Evolutionary conservation across 192 early-diverging fungal species (phyloP), one percentile per base, ranked within the genome.

Genomic region (Pilaira anomala): DNA sequence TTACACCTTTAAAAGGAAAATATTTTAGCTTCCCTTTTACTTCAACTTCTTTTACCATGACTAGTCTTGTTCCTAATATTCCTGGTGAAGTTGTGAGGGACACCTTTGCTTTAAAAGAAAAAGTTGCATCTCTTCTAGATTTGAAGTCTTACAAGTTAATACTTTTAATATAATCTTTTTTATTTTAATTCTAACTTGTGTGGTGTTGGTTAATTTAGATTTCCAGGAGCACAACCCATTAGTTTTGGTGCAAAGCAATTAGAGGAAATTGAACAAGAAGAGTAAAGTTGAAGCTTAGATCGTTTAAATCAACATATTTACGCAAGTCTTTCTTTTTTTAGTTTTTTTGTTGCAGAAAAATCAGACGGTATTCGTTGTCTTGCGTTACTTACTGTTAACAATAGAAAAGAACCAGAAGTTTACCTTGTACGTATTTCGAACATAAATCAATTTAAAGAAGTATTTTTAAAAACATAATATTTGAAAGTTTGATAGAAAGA

Each of bases 281-380:
- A 88, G 84, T 86, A 82, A 76, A 41, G n/a, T n/a, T n/a, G n/a
- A n/a, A n/a, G n/a, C n/a, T n/a, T n/a, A n/a, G n/a, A n/a, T n/a
- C 3, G 11, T 21, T 16, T 29, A 44, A 24, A 14, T 25, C 24
- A 50, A 3, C 4, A 2, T 49, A 13, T n/a, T n/a, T n/a, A 33
- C 46, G 39, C 33, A 22, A 19, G 9, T 36, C 14, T 30, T 44
- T 42, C 5, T 25, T 57, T 26, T 44, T 58, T 48, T 62, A 83
- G 81, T 76, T 94, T 85, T 68, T 85, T 85, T 69, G 90, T 94
- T 0, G 85, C 87, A 61, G 92, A 94, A 69, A 94, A 94, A 65
- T 85, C 92, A 2, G 91, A 93, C 70, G 92, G 91, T 22, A 68
- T 87, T 6, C 86, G 91, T 18, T 73, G 71, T 45, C 28, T 73